These are phyloP conservation scores for Calocera cornea DNA, from an alignment of 768 basidiomycete species.

Conservation along the genomic window DNA sequence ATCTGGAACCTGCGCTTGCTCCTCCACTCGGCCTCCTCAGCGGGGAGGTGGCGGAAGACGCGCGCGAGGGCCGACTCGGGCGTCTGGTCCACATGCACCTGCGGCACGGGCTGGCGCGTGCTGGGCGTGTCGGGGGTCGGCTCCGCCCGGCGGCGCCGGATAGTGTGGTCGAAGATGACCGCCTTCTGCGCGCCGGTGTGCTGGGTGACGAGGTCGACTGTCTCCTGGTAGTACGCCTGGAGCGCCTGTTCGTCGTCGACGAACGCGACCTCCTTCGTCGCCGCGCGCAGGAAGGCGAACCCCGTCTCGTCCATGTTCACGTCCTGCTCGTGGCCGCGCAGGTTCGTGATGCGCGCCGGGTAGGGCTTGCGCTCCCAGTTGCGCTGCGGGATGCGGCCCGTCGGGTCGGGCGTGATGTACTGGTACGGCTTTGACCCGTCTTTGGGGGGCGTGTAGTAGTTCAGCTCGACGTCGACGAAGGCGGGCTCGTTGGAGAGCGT, in stretches of 20 bases:
- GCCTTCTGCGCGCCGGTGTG: constrained; percentile 46
- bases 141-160: not conserved
- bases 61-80: constrained; percentile 30
- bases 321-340: not conserved
- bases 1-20: constrained; percentile 36
- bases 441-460: constrained; percentile 28
- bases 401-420: constrained; percentile 26
- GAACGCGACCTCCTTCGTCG: constrained; percentile 32
- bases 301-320: constrained; percentile 28
- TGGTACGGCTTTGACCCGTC: constrained; percentile 32
- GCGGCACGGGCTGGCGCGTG: constrained; percentile 17
- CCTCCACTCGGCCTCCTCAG: constrained; percentile 28
- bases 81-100: constrained; percentile 40
- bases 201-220: constrained; percentile 42
- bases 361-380: not conserved
- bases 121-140: constrained; percentile 4
- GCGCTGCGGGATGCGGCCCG: not conserved
- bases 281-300: constrained; percentile 29
- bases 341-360: not conserved
- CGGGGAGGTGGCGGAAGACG: constrained; percentile 38
- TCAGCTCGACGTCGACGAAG: constrained; percentile 11
- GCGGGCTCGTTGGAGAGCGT: not conserved
- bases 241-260: constrained; percentile 38
- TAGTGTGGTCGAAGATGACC: constrained; percentile 15
- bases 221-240: constrained; percentile 48